Evolutionary conservation across 805 yeast species (phyloP).

Genomic region (Suhomyces canberraensis): DNA sequence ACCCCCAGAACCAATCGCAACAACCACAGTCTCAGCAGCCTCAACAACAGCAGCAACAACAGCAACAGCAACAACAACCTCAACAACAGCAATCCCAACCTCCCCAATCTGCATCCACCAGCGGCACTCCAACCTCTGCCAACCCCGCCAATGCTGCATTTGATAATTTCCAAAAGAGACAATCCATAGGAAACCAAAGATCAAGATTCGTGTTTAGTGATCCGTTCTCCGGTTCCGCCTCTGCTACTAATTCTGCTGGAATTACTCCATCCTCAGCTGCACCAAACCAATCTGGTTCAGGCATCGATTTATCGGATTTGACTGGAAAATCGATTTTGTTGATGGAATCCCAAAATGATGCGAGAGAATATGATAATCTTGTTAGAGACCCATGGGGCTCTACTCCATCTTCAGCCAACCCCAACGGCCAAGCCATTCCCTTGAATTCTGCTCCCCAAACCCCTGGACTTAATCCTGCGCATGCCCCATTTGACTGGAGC

Average conservation of each 20-base stretch:
- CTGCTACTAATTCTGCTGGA: conserved; percentile 4
- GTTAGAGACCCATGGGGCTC: conserved; percentile 47
- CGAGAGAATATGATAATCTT: conserved; percentile 44
- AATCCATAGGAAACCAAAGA: conserved; percentile 54
- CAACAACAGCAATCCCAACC: conserved; percentile 4
- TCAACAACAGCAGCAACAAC: conserved; percentile 1
- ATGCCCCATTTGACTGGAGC: conserved; percentile 36
- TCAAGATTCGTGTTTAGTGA: conserved; percentile 71
- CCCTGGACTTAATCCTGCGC: conserved; percentile 23
- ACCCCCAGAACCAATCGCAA: background rate
- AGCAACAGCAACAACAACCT: conserved; percentile 5
- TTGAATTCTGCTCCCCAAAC: conserved; percentile 38
- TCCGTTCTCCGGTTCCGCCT: conserved; percentile 37
- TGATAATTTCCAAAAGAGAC: conserved; percentile 45
- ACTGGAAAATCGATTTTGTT: conserved; percentile 42
- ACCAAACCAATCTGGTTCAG: conserved; percentile 12
- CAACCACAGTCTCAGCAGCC: conserved; percentile 9
- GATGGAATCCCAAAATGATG: conserved; percentile 47
- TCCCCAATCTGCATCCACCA: background rate
- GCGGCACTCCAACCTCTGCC: background rate
- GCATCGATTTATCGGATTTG: conserved; percentile 34
- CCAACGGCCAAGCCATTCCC: conserved; percentile 2
- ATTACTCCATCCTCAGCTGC: conserved; percentile 4
- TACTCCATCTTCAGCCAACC: conserved; percentile 5
- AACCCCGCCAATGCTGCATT: conserved; percentile 7